Evolutionary conservation across 2,329 filamentous ascomycete species (phyloP), one percentile per base, ranked within the genome.

Genomic region (Fusarium poae): DNA sequence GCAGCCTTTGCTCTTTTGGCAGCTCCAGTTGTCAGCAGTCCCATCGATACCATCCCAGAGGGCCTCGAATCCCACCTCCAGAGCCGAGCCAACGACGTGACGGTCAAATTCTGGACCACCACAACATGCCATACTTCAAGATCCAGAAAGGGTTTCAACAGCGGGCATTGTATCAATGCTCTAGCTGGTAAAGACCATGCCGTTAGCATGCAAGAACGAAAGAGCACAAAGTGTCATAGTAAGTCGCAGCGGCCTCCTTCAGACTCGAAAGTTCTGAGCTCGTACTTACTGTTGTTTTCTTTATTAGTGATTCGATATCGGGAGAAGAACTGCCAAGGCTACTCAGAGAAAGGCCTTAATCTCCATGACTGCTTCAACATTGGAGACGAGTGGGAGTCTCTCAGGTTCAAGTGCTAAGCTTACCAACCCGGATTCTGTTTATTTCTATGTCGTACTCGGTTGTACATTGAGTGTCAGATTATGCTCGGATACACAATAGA

Each of bases 281-380:
- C 9, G 3, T 27, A 8, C 27, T 27, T 6, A 27, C 27, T 8
- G 3, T 3, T 3, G 9, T 27, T 27, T 34, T 4, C 1, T 13
- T 13, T 15, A 18, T 34, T 11, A 55, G 52, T 55, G 43, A 50
- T 56, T 8, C 25, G 44, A 25, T 56, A 50, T 4, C 48, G 32
- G 1, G 32, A 56, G 43, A 13, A 11, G 5, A 20, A 18, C 20
- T 56, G 53, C 0, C 2, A 5, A 6, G 53, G 53, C 0, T 50
- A 39, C 10, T 50, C 43, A 0, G 43, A 56, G 32, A 56, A 50
- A 3, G 32, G n/a, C 1, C n/a, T 50, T 0, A 56, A 39, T 6
- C 53, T 56, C 6, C 0, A 56, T 15, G 53, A 50, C 27, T 56
- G 53, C 23, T 56, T 56, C n/a, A 50, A 56, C 4, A 39, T 56